Conservation (phyloP, 2,329 filamentous ascomycete species). For the Colletotrichum lentis region DNA sequence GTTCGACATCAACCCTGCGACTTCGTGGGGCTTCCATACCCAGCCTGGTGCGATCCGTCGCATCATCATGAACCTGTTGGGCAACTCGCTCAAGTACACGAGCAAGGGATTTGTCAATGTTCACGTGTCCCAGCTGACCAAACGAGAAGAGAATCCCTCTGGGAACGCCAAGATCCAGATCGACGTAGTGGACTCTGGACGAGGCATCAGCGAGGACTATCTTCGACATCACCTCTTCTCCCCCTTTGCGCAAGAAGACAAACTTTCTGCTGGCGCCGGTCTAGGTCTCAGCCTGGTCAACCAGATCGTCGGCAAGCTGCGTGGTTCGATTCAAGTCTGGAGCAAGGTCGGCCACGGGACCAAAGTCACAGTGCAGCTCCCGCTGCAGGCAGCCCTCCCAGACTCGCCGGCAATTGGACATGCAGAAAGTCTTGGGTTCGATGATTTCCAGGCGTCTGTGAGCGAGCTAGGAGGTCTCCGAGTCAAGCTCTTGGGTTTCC, state of each 20-base stretch:
- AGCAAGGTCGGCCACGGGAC: slow-evolving; percentile 53
- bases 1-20: slow-evolving; percentile 58
- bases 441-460: slow-evolving; percentile 45
- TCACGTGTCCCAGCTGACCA: slow-evolving; percentile 40
- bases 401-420: slow-evolving; percentile 4
- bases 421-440: slow-evolving; percentile 35
- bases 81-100: slow-evolving; percentile 71
- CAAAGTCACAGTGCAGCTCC: slow-evolving; percentile 47
- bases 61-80: slow-evolving; percentile 70
- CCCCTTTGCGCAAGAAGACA: slow-evolving; percentile 71
- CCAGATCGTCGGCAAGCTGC: slow-evolving; percentile 64
- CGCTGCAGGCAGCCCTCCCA: slow-evolving; percentile 39
- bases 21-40: slow-evolving; percentile 61
- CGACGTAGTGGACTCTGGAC: slow-evolving; percentile 69
- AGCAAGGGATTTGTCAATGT: slow-evolving; percentile 46
- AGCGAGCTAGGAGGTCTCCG: slow-evolving; percentile 45
- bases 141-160: background rate
- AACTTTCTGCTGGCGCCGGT: slow-evolving; percentile 67
- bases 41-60: slow-evolving; percentile 61
- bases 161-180: slow-evolving; percentile 44
- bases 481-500: slow-evolving; percentile 42
- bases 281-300: slow-evolving; percentile 72
- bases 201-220: slow-evolving; percentile 71
- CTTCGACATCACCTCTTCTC: slow-evolving; percentile 67
- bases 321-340: slow-evolving; percentile 66